A percentile compares a stretch with the other conserved stretches of the same genome.
phyloP scores from a whole-genome alignment of 257 asterid species.

The Euphrasia confusa region DNA sequence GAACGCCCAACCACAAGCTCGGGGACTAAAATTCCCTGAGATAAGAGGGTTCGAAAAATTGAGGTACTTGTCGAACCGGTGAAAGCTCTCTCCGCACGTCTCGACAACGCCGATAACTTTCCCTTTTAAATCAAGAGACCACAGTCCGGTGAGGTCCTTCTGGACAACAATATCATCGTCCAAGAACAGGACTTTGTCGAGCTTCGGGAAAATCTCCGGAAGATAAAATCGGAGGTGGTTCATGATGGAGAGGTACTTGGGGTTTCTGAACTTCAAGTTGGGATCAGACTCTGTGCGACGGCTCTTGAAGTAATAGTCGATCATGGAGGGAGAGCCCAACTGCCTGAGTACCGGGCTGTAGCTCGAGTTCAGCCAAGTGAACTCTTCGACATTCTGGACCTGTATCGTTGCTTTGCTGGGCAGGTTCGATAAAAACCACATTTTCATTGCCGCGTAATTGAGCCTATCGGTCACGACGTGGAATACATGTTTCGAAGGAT shows the following conservation, averaged over 20 bases:
- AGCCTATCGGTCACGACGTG: not conserved
- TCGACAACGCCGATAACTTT: not conserved
- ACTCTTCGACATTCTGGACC: not conserved
- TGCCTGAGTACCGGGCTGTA: not conserved
- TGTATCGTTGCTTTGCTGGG: not conserved
- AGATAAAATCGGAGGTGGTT: not conserved
- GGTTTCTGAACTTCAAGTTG: not conserved
- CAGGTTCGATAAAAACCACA: not conserved
- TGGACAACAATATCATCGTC: not conserved
- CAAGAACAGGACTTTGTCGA: not conserved
- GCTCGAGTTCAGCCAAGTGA: not conserved
- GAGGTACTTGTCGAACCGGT: not conserved
- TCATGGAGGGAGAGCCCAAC: not conserved
- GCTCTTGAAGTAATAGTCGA: not conserved
- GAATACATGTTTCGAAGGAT: not conserved
- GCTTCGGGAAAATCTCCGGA: not conserved
- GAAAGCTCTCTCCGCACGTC: conserved; percentile 1
- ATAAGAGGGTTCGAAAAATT: conserved; percentile 1
- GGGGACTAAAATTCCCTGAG: not conserved
- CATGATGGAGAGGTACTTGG: not conserved
- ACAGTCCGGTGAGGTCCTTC: not conserved
- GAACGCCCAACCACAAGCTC: not conserved
- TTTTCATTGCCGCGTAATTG: not conserved
- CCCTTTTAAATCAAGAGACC: not conserved
- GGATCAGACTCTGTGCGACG: not conserved